Evolutionary conservation across 371 early-diverging fungal genomes (phyloP).

Genomic region (Mucor plumbeus): DNA sequence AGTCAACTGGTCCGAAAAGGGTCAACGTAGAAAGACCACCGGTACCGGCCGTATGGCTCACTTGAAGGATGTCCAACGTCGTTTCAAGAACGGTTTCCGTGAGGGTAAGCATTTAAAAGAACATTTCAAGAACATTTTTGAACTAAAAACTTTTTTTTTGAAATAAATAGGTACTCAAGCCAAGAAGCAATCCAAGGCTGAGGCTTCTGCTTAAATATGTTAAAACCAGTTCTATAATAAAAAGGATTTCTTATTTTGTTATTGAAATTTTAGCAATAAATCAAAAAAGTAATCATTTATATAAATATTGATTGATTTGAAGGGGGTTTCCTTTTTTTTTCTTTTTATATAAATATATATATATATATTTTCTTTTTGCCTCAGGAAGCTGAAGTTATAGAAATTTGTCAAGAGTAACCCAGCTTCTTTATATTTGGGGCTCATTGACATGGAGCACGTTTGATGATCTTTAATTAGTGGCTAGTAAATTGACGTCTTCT

Average conservation of each 20-base stretch:
- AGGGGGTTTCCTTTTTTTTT: too few relatives aligned
- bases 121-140: background rate
- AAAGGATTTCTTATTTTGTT: background rate
- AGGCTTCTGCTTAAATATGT: constrained; percentile 37
- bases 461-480: too few relatives aligned
- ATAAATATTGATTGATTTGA: too few relatives aligned
- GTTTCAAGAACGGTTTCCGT: constrained; percentile 98
- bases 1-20: constrained; percentile 98
- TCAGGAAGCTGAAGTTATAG: too few relatives aligned
- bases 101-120: constrained; percentile 60
- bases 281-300: too few relatives aligned
- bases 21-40: constrained; percentile 96
- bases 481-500: too few relatives aligned
- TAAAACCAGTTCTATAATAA: constrained; percentile 1
- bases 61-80: constrained; percentile 90
- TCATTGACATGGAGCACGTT: too few relatives aligned
- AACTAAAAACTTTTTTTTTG: background rate
- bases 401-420: too few relatives aligned
- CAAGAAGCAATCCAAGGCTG: constrained; percentile 58
- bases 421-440: too few relatives aligned
- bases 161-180: constrained; percentile 40
- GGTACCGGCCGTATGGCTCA: constrained; percentile 99
- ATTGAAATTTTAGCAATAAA: too few relatives aligned
- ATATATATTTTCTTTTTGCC: too few relatives aligned
- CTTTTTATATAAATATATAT: too few relatives aligned